These are phyloP conservation scores for Lipomyces anomalus DNA, from an alignment of 805 yeast genomes.

Conservation along the genomic window DNA sequence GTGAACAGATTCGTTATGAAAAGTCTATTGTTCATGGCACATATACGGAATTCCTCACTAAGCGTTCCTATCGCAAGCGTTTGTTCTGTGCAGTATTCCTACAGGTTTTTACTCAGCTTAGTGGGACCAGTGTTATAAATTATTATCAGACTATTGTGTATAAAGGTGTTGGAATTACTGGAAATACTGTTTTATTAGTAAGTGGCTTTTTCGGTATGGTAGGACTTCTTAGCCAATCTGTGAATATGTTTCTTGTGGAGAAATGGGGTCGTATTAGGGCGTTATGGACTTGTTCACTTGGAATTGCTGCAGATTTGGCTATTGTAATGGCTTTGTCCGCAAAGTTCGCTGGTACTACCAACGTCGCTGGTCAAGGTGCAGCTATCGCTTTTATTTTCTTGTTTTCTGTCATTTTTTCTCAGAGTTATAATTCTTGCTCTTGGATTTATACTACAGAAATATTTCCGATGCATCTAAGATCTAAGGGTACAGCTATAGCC, in stretches of 20 bases:
- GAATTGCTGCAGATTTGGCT: slow-evolving; percentile 46
- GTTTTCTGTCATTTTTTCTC: slow-evolving; percentile 23
- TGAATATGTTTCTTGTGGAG: slow-evolving; percentile 53
- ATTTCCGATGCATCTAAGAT: slow-evolving; percentile 59
- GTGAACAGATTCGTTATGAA: neutral
- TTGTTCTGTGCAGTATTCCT: neutral
- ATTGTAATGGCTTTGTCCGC: slow-evolving; percentile 42
- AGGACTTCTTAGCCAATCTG: slow-evolving; percentile 39
- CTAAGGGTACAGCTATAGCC: slow-evolving; percentile 55
- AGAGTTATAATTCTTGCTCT: slow-evolving; percentile 16
- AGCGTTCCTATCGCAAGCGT: slow-evolving; percentile 1
- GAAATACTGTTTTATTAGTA: slow-evolving; percentile 41
- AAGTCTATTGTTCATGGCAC: neutral
- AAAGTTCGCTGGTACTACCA: slow-evolving; percentile 28
- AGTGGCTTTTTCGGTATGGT: slow-evolving; percentile 44
- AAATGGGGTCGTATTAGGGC: slow-evolving; percentile 59
- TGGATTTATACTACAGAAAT: slow-evolving; percentile 66
- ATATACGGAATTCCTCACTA: slow-evolving; percentile 8
- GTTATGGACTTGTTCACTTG: slow-evolving; percentile 54
- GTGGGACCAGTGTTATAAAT: slow-evolving; percentile 44
- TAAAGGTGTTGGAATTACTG: slow-evolving; percentile 43
- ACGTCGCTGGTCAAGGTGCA: slow-evolving; percentile 20
- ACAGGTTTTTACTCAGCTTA: slow-evolving; percentile 28
- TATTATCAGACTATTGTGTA: slow-evolving; percentile 45
- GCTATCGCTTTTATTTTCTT: slow-evolving; percentile 22